phyloP scores from a whole-genome alignment of 352 stramenopile species.

The Blastocystis sp. region DNA sequence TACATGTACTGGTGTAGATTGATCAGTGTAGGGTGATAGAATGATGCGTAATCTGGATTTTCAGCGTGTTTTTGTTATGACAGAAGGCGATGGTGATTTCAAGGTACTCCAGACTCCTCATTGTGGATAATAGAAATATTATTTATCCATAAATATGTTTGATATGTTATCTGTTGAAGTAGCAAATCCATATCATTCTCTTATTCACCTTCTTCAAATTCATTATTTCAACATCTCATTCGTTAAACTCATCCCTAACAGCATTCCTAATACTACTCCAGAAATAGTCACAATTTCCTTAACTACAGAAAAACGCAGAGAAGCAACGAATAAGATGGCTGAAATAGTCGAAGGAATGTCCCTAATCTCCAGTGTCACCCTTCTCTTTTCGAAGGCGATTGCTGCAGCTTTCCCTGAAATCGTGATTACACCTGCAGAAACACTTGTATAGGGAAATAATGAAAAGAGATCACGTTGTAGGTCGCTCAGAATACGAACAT shows the following conservation, averaged over 20 bases:
- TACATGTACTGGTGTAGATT: neutral
- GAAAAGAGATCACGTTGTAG: neutral
- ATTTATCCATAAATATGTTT: neutral
- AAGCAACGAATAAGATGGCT: slow-evolving; percentile 19
- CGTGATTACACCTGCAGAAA: neutral
- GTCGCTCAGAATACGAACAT: slow-evolving; percentile 45
- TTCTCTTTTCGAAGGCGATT: slow-evolving; percentile 41
- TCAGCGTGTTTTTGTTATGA: slow-evolving; percentile 54
- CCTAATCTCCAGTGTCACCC: slow-evolving; percentile 42
- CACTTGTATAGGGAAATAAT: neutral
- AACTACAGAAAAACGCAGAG: neutral
- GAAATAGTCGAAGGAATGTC: slow-evolving; percentile 46
- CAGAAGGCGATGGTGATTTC: slow-evolving; percentile 11
- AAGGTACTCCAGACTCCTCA: neutral
- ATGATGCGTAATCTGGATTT: slow-evolving; percentile 40
- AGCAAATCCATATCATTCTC: neutral
- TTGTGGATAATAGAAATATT: slow-evolving; percentile 33
- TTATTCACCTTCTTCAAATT: neutral
- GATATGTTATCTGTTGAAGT: neutral
- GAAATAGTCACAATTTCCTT: neutral
- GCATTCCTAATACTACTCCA: neutral
- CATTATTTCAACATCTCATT: neutral
- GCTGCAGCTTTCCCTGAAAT: slow-evolving; percentile 34
- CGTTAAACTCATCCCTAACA: neutral
- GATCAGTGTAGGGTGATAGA: neutral